These are phyloP conservation scores for Phytophthora crassamura DNA, from an alignment of 352 stramenopile species.

Conservation along the genomic window DNA sequence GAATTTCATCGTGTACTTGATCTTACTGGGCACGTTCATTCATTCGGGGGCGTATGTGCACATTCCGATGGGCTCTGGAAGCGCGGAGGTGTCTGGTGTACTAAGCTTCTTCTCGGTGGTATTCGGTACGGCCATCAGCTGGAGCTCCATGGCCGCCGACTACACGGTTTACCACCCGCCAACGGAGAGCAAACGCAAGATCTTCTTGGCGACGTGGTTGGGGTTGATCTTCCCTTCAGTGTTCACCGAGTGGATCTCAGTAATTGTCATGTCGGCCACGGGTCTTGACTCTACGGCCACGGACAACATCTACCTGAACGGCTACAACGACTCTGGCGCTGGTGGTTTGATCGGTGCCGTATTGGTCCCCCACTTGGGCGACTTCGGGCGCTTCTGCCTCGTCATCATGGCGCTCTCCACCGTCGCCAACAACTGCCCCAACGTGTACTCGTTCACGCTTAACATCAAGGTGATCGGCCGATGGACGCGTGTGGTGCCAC, in stretches of 20 bases:
- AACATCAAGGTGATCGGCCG: conserved; percentile 49
- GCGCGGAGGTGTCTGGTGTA: conserved; percentile 37
- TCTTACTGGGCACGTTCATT: conserved; percentile 41
- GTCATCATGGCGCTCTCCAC: conserved; percentile 54
- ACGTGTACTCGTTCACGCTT: conserved; percentile 55
- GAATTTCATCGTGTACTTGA: conserved; percentile 51
- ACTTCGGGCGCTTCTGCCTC: conserved; percentile 49
- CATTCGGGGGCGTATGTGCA: conserved; percentile 46
- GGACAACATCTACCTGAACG: conserved; percentile 34
- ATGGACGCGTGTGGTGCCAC: conserved; percentile 37
- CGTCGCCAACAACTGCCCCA: conserved; percentile 55
- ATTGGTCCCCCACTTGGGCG: conserved; percentile 38
- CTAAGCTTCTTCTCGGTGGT: conserved; percentile 46
- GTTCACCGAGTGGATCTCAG: conserved; percentile 47
- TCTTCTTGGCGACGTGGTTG: conserved; percentile 46
- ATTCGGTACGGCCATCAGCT: conserved; percentile 46
- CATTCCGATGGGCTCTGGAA: conserved; percentile 49
- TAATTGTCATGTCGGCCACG: conserved; percentile 48
- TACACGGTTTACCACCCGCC: conserved; percentile 52
- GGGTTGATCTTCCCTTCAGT: conserved; percentile 41
- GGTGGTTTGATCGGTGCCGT: conserved; percentile 46
- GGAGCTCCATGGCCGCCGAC: conserved; percentile 45
- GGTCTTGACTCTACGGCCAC: conserved; percentile 27
- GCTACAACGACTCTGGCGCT: conserved; percentile 42
- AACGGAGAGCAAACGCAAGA: conserved; percentile 49